Conservation (phyloP, 345 rosid species). For the Cardiospermum halicacabum region DNA sequence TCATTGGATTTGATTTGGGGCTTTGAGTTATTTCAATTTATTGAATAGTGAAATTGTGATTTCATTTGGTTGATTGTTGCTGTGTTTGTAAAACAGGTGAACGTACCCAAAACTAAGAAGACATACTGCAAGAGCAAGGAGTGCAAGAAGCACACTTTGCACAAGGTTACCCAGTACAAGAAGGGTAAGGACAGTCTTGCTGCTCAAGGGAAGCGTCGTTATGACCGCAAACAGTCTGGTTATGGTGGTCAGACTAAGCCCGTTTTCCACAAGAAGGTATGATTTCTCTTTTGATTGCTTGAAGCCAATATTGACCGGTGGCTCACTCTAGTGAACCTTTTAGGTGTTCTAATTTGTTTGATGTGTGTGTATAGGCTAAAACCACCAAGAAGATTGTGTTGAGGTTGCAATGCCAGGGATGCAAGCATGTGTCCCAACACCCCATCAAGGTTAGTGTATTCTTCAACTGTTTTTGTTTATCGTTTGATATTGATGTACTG, state of each 20-base stretch:
- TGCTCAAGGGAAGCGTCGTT: slow-evolving; percentile 78
- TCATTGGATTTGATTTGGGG: too few species aligned
- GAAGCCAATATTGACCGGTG: neutral
- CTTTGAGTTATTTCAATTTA: too few species aligned
- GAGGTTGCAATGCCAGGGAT: slow-evolving; percentile 78
- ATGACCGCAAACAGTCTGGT: slow-evolving; percentile 78
- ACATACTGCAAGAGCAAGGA: slow-evolving; percentile 76
- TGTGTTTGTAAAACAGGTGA: slow-evolving; percentile 50
- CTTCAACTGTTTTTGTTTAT: neutral
- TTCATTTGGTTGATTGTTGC: neutral
- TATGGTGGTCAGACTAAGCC: slow-evolving; percentile 89
- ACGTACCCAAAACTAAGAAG: slow-evolving; percentile 83
- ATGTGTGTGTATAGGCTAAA: slow-evolving; percentile 44
- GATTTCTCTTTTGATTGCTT: neutral
- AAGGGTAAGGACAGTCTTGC: slow-evolving; percentile 89
- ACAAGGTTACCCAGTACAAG: slow-evolving; percentile 78
- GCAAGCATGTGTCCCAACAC: slow-evolving; percentile 79
- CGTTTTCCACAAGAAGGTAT: slow-evolving; percentile 82
- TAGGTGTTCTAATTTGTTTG: neutral
- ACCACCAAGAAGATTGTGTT: slow-evolving; percentile 83
- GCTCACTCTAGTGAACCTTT: too few species aligned
- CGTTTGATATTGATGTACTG: neutral
- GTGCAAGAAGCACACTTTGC: slow-evolving; percentile 76
- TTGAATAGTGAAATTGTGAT: too few species aligned
- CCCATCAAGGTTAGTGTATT: slow-evolving; percentile 48